Percentiles rank a stretch among this genome's conserved stretches.
These are phyloP conservation scores for Fusarium dlaminii DNA, from an alignment of 2,329 filamentous ascomycete species.

Conservation along the genomic window DNA sequence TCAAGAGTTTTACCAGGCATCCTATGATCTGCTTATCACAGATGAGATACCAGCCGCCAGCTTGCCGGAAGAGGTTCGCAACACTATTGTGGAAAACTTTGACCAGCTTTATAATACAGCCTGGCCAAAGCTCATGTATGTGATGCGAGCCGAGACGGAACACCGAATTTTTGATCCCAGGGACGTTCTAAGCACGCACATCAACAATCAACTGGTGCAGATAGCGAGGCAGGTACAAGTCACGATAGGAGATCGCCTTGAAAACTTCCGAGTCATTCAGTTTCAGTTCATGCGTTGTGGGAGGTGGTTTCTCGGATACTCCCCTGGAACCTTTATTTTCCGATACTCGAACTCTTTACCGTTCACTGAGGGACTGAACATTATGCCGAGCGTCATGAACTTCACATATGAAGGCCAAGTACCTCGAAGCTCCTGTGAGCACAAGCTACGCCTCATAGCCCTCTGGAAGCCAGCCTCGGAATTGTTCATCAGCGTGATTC, in stretches of 20 bases:
- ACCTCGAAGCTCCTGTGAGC: neutral
- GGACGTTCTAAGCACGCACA: neutral
- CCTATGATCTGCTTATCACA: neutral
- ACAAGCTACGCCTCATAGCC: neutral
- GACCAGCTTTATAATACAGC: neutral
- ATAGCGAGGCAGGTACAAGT: neutral
- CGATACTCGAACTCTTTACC: constrained; percentile 8
- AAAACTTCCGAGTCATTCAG: neutral
- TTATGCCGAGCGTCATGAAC: neutral
- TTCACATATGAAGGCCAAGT: constrained; percentile 17
- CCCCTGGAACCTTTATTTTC: constrained; percentile 39
- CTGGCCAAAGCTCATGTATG: neutral
- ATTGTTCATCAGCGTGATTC: constrained; percentile 8
- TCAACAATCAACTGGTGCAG: neutral
- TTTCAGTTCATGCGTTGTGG: neutral
- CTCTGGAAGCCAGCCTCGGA: neutral
- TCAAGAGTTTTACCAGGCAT: neutral
- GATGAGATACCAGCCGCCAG: neutral
- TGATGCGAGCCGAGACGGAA: neutral
- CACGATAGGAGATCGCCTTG: neutral
- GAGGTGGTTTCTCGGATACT: neutral
- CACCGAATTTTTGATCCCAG: neutral
- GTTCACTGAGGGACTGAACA: neutral
- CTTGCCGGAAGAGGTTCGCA: neutral
- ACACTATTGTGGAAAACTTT: neutral